A percentile compares a stretch with the other conserved stretches of the same genome.
Evolutionary conservation across 306 rosid genomes (phyloP).

Genomic region (Coriaria nepalensis): DNA sequence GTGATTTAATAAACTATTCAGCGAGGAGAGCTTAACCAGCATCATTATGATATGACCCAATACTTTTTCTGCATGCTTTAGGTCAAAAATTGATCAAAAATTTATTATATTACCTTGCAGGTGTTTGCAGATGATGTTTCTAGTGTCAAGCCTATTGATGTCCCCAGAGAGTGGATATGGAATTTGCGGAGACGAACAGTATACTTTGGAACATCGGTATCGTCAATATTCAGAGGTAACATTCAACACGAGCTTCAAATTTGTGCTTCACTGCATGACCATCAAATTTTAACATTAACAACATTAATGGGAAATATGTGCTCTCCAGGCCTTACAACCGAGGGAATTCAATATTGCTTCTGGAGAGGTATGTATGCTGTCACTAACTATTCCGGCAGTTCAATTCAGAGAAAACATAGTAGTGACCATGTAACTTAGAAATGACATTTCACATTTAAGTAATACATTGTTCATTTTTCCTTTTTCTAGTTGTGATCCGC

Average conservation of each 20-base stretch:
- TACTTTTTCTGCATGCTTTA: background rate
- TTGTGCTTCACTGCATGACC: background rate
- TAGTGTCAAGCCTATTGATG: slow-evolving; percentile 40
- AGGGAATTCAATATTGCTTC: slow-evolving; percentile 74
- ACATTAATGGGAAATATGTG: slow-evolving; percentile 19
- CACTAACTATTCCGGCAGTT: too few species aligned
- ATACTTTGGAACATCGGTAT: slow-evolving; percentile 50
- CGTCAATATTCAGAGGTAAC: slow-evolving; percentile 61
- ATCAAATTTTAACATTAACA: background rate
- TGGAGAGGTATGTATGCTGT: slow-evolving; percentile 57
- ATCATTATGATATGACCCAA: too few species aligned
- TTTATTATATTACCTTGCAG: slow-evolving; percentile 16
- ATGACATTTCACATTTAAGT: too few species aligned
- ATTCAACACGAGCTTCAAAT: slow-evolving; percentile 5
- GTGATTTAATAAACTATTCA: background rate
- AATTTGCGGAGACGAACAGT: slow-evolving; percentile 44
- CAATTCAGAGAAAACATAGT: too few species aligned
- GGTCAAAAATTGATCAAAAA: background rate
- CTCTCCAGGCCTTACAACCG: slow-evolving; percentile 61
- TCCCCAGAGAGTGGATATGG: slow-evolving; percentile 58
- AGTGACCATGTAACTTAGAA: too few species aligned
- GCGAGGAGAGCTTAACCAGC: too few species aligned
- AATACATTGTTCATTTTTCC: too few species aligned
- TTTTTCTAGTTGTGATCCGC: too few species aligned
- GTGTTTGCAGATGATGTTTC: slow-evolving; percentile 54